Conservation (phyloP, 2,329 filamentous ascomycete species). For the Curvularia lunata region DNA sequence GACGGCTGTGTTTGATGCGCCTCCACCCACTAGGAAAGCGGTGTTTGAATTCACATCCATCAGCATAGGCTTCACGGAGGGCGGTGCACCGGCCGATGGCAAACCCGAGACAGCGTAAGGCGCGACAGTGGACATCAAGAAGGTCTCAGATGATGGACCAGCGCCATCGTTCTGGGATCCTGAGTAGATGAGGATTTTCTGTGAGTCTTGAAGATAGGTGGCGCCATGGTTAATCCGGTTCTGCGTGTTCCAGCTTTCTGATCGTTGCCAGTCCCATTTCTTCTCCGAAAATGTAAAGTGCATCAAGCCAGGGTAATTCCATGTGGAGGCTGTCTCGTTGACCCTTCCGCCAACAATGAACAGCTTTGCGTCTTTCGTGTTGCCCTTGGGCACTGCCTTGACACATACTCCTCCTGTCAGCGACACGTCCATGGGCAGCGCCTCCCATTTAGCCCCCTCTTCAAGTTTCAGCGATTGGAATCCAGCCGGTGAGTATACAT, state of each 20-base stretch:
- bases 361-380: conserved; percentile 67
- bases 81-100: conserved; percentile 57
- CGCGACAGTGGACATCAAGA: conserved; percentile 69
- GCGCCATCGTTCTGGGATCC: conserved; percentile 69
- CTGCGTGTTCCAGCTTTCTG: conserved; percentile 62
- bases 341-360: conserved; percentile 78
- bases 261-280: conserved; percentile 64
- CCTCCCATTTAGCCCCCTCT: conserved; percentile 73
- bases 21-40: conserved; percentile 77
- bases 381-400: conserved; percentile 65
- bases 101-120: conserved; percentile 69
- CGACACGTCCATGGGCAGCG: conserved; percentile 68
- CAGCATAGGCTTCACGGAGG: conserved; percentile 72
- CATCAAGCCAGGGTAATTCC: conserved; percentile 77
- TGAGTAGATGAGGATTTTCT: conserved; percentile 80
- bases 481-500: conserved; percentile 76
- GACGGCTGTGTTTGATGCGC: conserved; percentile 68
- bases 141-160: conserved; percentile 73
- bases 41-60: conserved; percentile 74
- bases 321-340: conserved; percentile 41
- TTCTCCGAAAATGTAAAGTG: conserved; percentile 64
- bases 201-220: conserved; percentile 71
- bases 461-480: conserved; percentile 77
- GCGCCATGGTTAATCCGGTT: conserved; percentile 78
- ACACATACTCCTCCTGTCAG: conserved; percentile 82